Evolutionary conservation across 305 asterid species (phyloP).

Genomic region (Fraxinus sp.): DNA sequence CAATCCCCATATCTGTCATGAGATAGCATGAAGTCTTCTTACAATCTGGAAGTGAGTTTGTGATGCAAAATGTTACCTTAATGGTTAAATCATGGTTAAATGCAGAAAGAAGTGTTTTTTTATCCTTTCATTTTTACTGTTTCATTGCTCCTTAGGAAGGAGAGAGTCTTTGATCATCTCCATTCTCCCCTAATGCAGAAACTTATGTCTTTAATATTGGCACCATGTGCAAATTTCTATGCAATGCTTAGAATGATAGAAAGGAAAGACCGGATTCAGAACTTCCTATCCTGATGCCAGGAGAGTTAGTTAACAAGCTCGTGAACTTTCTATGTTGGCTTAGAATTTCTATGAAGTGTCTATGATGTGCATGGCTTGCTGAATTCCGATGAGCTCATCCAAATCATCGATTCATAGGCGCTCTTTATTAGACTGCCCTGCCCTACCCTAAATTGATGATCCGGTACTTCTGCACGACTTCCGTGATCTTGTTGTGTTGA

Average conservation of each 20-base stretch:
- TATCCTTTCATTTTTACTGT: background rate
- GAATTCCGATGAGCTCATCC: background rate
- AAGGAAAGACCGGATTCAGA: background rate
- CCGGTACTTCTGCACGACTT: background rate
- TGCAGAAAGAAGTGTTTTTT: conserved; percentile 6
- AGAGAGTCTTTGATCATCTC: background rate
- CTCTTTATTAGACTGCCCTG: conserved; percentile 7
- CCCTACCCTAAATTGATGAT: background rate
- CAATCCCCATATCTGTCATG: background rate
- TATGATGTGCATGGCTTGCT: conserved; percentile 11
- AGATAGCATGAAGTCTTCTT: background rate
- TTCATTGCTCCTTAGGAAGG: background rate
- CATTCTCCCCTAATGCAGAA: background rate
- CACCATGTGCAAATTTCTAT: background rate
- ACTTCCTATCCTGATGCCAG: background rate
- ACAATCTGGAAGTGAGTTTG: background rate
- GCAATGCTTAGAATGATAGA: background rate
- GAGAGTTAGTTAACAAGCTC: background rate
- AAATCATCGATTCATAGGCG: background rate
- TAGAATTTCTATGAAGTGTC: background rate
- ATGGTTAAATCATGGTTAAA: background rate
- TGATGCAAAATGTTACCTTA: background rate
- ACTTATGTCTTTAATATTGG: background rate
- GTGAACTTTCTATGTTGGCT: background rate
- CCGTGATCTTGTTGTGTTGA: background rate